Base-by-base conservation (phyloP, 345 rosid genomes). In the Geranium brycei region DNA sequence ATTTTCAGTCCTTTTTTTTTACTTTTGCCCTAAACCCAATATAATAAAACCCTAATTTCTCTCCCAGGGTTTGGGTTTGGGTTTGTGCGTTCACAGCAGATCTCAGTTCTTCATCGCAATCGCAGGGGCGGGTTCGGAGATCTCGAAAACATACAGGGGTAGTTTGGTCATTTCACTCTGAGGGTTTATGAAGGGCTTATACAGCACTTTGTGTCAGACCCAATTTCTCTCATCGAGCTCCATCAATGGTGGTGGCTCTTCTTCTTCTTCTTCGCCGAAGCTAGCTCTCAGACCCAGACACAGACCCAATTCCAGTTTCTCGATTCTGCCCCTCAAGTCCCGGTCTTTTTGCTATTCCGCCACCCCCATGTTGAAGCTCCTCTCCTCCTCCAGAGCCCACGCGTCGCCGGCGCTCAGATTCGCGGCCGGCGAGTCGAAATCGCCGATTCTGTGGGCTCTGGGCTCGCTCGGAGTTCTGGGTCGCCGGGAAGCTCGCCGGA, bases 351-450 rank as follows among this genome's bases (percentile, higher is more conserved):
- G 31, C 28, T 72, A 62, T n/a, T 28, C 35, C 14, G 31, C 19
- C 13, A 13, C n/a, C 12, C 73, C 78, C 47, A 87, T 87, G 95
- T 76, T 85, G 82, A 87, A 83, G 73, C 80, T 87, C 62, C 67
- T 84, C 47, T 78, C 93, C 11, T 76, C 87, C 8, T 64, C 81
- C 66, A 81, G 78, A 56, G 56, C 70, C 58, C 74, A 78, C 19
- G 31, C 66, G 0, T 68, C 82, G 19, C 31, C 62, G 23, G 51
- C 17, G 51, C 71, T 67, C 67, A 72, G 80, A 68, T 66, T 69
- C 70, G 72, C 73, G 64, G 47, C 76, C 31, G 35, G 65, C n/a
- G 73, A 66, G 59, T 47, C 60, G 35, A 66, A 65, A 30, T 71
- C 71, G 31, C 83, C 85, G 53, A 30, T 81, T 15, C 75, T 81